Evolutionary conservation across 805 yeast genomes (phyloP).

Genomic region (Yueomyces sinensis): DNA sequence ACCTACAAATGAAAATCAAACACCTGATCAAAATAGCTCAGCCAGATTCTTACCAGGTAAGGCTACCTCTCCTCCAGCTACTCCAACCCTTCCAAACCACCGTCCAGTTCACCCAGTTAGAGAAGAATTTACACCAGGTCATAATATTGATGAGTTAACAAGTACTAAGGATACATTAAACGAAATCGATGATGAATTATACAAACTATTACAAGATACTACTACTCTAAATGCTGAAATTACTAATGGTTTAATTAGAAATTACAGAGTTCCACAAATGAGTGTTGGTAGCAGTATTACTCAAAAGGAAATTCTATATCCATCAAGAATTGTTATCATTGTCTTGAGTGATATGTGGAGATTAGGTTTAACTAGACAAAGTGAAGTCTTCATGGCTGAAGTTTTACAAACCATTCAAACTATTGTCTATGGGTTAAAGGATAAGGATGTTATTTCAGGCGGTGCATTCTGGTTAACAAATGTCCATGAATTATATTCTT

Average conservation of each 20-base stretch:
- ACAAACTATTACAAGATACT: conserved; percentile 57
- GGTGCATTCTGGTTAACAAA: conserved; percentile 98
- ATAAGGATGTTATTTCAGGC: conserved; percentile 75
- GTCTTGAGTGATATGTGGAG: conserved; percentile 97
- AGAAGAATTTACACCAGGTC: background rate
- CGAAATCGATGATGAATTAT: conserved; percentile 64
- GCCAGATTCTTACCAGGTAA: conserved; percentile 3
- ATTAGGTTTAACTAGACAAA: conserved; percentile 80
- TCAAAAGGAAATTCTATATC: conserved; percentile 86
- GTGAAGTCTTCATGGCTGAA: conserved; percentile 82
- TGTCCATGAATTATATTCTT: conserved; percentile 88
- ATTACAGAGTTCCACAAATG: conserved; percentile 74
- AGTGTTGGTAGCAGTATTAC: conserved; percentile 74
- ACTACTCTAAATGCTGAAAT: conserved; percentile 67
- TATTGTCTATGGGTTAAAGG: conserved; percentile 65
- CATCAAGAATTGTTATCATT: conserved; percentile 87
- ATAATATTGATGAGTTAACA: conserved; percentile 10
- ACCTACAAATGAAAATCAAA: conserved; percentile 21
- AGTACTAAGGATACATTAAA: conserved; percentile 39
- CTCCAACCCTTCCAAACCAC: conserved; percentile 11
- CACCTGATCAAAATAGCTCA: conserved; percentile 6
- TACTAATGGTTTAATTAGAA: conserved; percentile 73
- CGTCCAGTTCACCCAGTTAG: conserved; percentile 11
- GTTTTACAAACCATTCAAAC: conserved; percentile 78
- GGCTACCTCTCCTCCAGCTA: conserved; percentile 9